Evolutionary conservation across 345 rosid genomes (phyloP).

Genomic region (Brassica incana): DNA sequence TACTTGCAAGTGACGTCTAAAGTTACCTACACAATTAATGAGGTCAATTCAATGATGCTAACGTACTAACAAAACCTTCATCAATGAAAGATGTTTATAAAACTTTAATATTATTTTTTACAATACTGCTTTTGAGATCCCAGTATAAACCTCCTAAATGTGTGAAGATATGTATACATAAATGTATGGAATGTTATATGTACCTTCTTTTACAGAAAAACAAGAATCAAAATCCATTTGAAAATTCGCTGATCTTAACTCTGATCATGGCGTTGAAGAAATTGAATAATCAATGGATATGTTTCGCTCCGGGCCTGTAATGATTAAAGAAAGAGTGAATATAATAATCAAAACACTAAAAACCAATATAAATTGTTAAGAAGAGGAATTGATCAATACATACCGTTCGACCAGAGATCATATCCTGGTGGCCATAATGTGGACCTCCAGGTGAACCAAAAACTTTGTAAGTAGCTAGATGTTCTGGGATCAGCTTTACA

Average conservation of each 20-base stretch:
- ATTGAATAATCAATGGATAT: slow-evolving; percentile 55
- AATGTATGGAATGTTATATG: slow-evolving; percentile 1
- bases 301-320: slow-evolving; percentile 60
- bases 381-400: slow-evolving; percentile 10
- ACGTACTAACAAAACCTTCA: not conserved
- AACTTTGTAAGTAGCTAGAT: slow-evolving; percentile 61
- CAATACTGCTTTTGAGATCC: not conserved
- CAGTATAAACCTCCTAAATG: not conserved
- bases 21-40: not conserved
- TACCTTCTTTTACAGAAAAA: slow-evolving; percentile 1
- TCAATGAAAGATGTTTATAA: not conserved
- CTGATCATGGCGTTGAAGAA: slow-evolving; percentile 61
- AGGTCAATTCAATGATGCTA: not conserved
- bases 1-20: slow-evolving; percentile 28
- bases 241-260: slow-evolving; percentile 2
- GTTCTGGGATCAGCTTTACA: slow-evolving; percentile 61
- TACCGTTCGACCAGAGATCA: slow-evolving; percentile 71
- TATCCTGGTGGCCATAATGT: slow-evolving; percentile 83
- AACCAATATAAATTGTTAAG: not conserved
- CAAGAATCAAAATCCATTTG: slow-evolving; percentile 5
- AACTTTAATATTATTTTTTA: not conserved
- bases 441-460: slow-evolving; percentile 76
- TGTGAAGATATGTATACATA: not conserved
- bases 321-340: not conserved
- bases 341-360: not conserved